These are phyloP conservation scores for Artemisia argyi DNA, from an alignment of 129 eudicot genomes.

Conservation along the genomic window DNA sequence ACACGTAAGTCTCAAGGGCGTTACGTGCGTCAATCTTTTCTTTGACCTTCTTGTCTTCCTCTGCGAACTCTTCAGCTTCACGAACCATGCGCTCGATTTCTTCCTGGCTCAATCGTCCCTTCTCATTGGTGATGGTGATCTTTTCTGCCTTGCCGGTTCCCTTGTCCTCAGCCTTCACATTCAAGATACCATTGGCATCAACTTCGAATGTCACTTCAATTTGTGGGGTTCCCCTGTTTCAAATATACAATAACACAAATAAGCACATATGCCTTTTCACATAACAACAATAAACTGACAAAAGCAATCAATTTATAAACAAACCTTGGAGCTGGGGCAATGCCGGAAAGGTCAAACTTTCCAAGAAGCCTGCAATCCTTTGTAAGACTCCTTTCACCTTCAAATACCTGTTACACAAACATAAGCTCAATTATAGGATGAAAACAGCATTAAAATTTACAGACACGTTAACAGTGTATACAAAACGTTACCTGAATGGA, in stretches of 20 bases:
- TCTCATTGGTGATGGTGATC: constrained; percentile 70
- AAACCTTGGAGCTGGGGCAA: constrained; percentile 62
- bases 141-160: constrained; percentile 68
- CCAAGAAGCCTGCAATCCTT: constrained; percentile 65
- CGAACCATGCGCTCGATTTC: constrained; percentile 69
- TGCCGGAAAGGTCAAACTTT: constrained; percentile 61
- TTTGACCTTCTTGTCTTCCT: constrained; percentile 74
- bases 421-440: too few species aligned
- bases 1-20: constrained; percentile 58
- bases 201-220: constrained; percentile 76
- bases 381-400: constrained; percentile 74
- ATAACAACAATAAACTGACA: too few species aligned
- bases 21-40: constrained; percentile 68
- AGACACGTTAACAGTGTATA: too few species aligned
- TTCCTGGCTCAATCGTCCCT: constrained; percentile 69
- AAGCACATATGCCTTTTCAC: too few species aligned
- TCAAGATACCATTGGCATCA: constrained; percentile 72
- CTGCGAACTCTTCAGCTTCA: constrained; percentile 77
- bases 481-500: constrained; percentile 41
- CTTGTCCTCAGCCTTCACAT: constrained; percentile 71
- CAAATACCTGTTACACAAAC: constrained; percentile 33
- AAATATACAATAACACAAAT: neutral
- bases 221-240: constrained; percentile 70
- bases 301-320: neutral
- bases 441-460: too few species aligned